Conservation (phyloP, 202 grass and related monocot species). For the Saccharum hybrid region DNA sequence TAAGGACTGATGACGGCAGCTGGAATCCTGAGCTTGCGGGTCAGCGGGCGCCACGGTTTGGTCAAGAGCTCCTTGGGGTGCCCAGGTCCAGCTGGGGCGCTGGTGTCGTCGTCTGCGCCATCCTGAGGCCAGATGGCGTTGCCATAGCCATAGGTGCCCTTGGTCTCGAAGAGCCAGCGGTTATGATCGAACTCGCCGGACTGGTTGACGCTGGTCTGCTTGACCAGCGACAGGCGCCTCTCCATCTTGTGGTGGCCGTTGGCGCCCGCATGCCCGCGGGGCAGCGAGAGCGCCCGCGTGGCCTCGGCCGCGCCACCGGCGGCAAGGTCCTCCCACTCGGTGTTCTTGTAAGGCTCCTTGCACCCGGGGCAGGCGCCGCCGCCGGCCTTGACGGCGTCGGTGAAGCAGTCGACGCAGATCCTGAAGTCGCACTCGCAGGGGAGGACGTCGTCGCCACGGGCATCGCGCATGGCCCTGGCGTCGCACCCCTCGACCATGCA, state of each 20-base stretch:
- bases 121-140: conserved; percentile 96
- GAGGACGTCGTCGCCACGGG: conserved; percentile 62
- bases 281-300: conserved; percentile 66
- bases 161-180: conserved; percentile 98
- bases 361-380: conserved; percentile 73
- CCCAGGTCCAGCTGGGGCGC: conserved; percentile 39
- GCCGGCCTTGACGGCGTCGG: conserved; percentile 72
- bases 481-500: conserved; percentile 85
- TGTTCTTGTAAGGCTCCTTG: conserved; percentile 89
- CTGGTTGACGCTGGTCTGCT: conserved; percentile 43
- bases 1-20: conserved; percentile 93
- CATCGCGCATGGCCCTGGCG: conserved; percentile 64
- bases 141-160: conserved; percentile 96
- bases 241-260: conserved; percentile 58
- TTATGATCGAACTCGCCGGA: conserved; percentile 88
- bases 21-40: conserved; percentile 86
- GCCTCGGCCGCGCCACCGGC: neutral
- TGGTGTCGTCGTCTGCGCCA: conserved; percentile 49
- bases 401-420: conserved; percentile 91
- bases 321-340: conserved; percentile 70
- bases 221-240: conserved; percentile 65
- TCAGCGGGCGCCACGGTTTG: conserved; percentile 95
- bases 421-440: conserved; percentile 97
- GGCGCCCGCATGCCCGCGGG: conserved; percentile 14
- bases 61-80: conserved; percentile 80